Conservation (phyloP, 2,329 filamentous ascomycete species). For the Furcasterigmium sp. region DNA sequence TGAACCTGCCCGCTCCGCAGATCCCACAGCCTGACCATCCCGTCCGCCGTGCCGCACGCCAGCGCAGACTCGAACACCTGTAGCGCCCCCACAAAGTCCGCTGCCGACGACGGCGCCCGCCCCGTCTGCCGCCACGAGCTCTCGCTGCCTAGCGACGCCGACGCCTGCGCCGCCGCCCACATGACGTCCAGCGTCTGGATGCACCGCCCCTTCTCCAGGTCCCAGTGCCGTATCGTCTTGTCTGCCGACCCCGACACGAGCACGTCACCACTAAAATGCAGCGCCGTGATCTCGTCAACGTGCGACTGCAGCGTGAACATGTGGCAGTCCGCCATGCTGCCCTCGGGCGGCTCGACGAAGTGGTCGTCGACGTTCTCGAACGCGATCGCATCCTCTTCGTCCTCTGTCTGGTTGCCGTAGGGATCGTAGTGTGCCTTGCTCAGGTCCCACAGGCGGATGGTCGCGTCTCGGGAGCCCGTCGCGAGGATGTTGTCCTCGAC, state of each 20-base stretch:
- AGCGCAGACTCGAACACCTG: constrained; percentile 96
- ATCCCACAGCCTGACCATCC: constrained; percentile 97
- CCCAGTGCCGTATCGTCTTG: constrained; percentile 97
- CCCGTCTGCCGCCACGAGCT: constrained; percentile 68
- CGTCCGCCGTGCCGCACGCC: constrained; percentile 93
- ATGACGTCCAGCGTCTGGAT: constrained; percentile 96
- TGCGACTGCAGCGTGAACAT: constrained; percentile 87
- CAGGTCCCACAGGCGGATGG: constrained; percentile 91
- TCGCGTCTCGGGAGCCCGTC: constrained; percentile 91
- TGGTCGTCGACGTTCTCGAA: constrained; percentile 68
- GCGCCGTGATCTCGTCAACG: constrained; percentile 87
- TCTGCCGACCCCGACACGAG: constrained; percentile 94
- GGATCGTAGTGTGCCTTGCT: constrained; percentile 83
- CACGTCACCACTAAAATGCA: constrained; percentile 84
- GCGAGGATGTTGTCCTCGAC: constrained; percentile 94
- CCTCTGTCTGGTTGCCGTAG: constrained; percentile 53
- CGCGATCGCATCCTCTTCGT: constrained; percentile 63
- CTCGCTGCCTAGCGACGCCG: constrained; percentile 59
- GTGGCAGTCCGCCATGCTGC: constrained; percentile 83
- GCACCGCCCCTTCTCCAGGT: constrained; percentile 93
- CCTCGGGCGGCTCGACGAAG: constrained; percentile 64
- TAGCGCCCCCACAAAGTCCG: constrained; percentile 89
- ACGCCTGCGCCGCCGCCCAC: constrained; percentile 93
- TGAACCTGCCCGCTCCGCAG: constrained; percentile 95
- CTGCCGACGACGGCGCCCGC: constrained; percentile 59